Evolutionary conservation across 2,329 filamentous ascomycete species (phyloP), one percentile per base, ranked within the genome.

Genomic region (Epichloe sibirici): DNA sequence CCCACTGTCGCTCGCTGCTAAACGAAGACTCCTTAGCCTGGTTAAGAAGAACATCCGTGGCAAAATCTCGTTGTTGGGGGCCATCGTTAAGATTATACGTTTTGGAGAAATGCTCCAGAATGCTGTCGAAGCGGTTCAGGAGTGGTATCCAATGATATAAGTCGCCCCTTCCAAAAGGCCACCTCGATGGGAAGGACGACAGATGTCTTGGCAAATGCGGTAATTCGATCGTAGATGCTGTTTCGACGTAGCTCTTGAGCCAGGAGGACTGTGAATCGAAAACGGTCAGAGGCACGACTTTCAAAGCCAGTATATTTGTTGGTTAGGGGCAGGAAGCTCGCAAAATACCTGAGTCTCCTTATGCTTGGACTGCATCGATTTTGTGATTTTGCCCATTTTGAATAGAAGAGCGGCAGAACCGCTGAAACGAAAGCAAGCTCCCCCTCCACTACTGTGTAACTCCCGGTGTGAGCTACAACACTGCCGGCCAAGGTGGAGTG

Each of bases 131-230:
- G 53, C 90, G 85, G 68, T 98, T 95, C 55, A 98, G 73, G 25
- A 95, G 78, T 31, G 88, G 85, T 59, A 98, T 96, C 94, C 94
- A 98, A 74, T 98, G 91, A 66, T 97, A 97, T 34, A 97, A 75
- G 67, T 98, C 93, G 55, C 93, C 94, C 66, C 91, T 82, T 40
- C 91, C 91, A 64, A 97, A 95, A 2, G 90, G 90, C 93, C 93
- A 98, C 77, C 85, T 77, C 58, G 84, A 83, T 54, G 91, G 90
- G 66, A 97, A 97, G 52, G 78, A 80, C 61, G 78, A 76, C 58
- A 98, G 85, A 59, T 86, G 81, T 61, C 80, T 73, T 59, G 89
- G 88, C 59, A 98, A 77, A 65, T 87, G 80, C 62, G 85, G 83
- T 62, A 96, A 73, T 47, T 89, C 80, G 58, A 79, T 75, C 53